phyloP scores from a whole-genome alignment of 2,329 filamentous ascomycete genomes.

The Emergomyces pasteurianus region DNA sequence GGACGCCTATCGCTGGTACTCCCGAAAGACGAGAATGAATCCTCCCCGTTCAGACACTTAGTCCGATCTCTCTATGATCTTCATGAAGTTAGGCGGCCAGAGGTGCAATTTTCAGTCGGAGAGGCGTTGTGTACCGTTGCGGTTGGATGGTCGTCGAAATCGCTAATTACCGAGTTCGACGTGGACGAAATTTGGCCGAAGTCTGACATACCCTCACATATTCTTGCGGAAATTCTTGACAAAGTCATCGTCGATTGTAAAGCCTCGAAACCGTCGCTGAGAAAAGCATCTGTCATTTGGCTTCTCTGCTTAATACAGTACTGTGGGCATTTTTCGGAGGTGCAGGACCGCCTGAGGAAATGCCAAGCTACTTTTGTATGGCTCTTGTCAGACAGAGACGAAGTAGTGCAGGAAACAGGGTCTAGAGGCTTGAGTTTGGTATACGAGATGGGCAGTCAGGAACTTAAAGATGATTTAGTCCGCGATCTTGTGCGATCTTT shows the following conservation, averaged over 20 bases:
- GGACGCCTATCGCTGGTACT: constrained; percentile 58
- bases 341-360: constrained; percentile 62
- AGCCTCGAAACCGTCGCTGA: constrained; percentile 73
- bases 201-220: constrained; percentile 23
- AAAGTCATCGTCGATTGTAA: constrained; percentile 68
- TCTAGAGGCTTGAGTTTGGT: constrained; percentile 84
- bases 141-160: constrained; percentile 72
- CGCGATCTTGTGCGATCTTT: constrained; percentile 82
- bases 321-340: constrained; percentile 63
- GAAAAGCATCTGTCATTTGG: constrained; percentile 93
- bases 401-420: constrained; percentile 90
- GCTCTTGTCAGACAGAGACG: constrained; percentile 76
- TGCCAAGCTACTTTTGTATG: constrained; percentile 81
- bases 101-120: constrained; percentile 82
- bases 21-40: constrained; percentile 22
- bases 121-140: constrained; percentile 72
- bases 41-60: constrained; percentile 36
- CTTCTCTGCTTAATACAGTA: constrained; percentile 83
- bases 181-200: constrained; percentile 46
- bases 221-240: constrained; percentile 49
- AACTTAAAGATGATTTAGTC: constrained; percentile 69
- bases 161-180: constrained; percentile 62
- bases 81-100: constrained; percentile 72
- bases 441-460: constrained; percentile 79
- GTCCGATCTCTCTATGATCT: constrained; percentile 60